Evolutionary conservation across 257 asterid genomes (phyloP), one percentile per base, ranked within the genome.

Genomic region (Petunia axillaris): DNA sequence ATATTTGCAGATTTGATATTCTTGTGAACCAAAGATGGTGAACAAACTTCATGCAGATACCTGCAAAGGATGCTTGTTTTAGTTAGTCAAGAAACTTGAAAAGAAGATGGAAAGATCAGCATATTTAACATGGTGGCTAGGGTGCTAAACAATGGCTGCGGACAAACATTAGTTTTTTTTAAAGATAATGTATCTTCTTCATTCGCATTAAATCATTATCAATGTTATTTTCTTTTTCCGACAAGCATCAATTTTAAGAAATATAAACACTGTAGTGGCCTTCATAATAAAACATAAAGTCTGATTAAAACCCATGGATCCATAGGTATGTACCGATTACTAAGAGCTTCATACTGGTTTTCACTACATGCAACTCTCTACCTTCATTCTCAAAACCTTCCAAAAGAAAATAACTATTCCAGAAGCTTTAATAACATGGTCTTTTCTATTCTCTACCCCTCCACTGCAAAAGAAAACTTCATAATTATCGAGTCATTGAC

Each of bases 31-130:
- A 89, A 90, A 1, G 98, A 94, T 13, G 99, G 99, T 9, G 96
- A 92, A 80, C 99, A 95, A 77, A 89, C 93, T 91, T 95, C 99
- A 53, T 95, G 99, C 16, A 95, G 87, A 87, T 95, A 95, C 94
- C 99, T 95, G 87, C 84, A 89, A 66, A 73, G 57, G 41, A 81
- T 67, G 64, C 63, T 25, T 25, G 48, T n/a, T 60, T 82, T 75
- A 85, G 85, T 74, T 80, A 35, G 11, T 25, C 40, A n/a, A 71
- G 77, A 71, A 48, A 71, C 35, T 71, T 71, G 77, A 71, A 25
- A 71, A 70, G 60, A 44, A 46, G 11, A 46, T 52, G 41, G 77
- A 71, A 71, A 71, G 13, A 50, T 71, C 59, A 71, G 62, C 39
- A 71, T 50, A 48, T 48, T 48, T 11, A 25, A 70, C 43, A 46